Evolutionary conservation across 208 protist genomes (phyloP).

Genomic region (Leishmania guyanensis): DNA sequence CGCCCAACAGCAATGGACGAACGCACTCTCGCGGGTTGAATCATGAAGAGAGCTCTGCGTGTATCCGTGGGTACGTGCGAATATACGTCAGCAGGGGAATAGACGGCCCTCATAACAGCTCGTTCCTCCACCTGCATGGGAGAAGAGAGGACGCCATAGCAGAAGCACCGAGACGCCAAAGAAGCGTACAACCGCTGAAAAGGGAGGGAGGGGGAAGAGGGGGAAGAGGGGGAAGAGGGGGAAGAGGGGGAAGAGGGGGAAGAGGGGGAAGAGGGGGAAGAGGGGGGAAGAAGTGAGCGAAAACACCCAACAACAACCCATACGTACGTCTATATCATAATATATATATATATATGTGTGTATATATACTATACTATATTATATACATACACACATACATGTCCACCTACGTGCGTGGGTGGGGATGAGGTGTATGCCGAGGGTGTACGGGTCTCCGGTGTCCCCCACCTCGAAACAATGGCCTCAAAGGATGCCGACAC

Average conservation of each 20-base stretch:
- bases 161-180: background rate
- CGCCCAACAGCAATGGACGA: background rate
- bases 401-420: background rate
- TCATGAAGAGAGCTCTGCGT: background rate
- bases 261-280: no score
- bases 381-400: no score
- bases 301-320: background rate
- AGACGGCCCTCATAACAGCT: background rate
- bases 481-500: background rate
- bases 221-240: no score
- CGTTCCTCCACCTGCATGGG: background rate
- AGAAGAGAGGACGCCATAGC: background rate
- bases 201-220: no score
- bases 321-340: no score
- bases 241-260: no score
- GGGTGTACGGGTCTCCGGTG: background rate
- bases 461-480: background rate
- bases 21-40: background rate
- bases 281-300: background rate
- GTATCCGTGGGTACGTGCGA: background rate
- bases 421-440: no score
- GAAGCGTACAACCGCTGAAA: background rate
- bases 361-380: no score
- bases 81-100: background rate
- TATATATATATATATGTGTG: no score